A percentile compares a stretch with the other conserved stretches of the same genome.
Evolutionary conservation across 352 stramenopile species (phyloP).

Genomic region (Phytopythium litorale): DNA sequence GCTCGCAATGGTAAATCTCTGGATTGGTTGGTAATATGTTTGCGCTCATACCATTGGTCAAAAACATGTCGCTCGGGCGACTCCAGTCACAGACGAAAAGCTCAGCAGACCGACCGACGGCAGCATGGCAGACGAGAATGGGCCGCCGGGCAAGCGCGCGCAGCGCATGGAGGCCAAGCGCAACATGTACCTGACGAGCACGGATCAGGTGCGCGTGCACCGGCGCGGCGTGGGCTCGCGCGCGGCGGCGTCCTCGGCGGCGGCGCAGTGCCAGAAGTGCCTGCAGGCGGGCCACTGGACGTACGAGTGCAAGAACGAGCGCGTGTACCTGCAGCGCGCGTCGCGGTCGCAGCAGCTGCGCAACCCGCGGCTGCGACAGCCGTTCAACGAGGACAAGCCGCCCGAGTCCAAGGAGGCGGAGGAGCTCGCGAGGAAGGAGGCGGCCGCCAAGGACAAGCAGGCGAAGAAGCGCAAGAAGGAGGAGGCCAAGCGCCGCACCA

Average conservation of each 20-base stretch:
- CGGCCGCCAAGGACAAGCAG: constrained; percentile 15
- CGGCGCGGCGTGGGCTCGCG: constrained; percentile 27
- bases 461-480: constrained; percentile 14
- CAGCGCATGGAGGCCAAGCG: constrained; percentile 68
- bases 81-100: constrained; percentile 3
- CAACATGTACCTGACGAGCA: constrained; percentile 85
- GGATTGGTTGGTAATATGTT: neutral
- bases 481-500: constrained; percentile 17
- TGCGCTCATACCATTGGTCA: neutral
- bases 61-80: neutral
- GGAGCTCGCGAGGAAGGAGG: constrained; percentile 8
- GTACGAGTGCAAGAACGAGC: constrained; percentile 87
- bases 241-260: constrained; percentile 13
- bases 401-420: constrained; percentile 44
- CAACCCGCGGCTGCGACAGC: constrained; percentile 76
- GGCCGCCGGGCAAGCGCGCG: constrained; percentile 55
- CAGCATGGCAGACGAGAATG: constrained; percentile 21
- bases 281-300: constrained; percentile 77
- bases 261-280: constrained; percentile 82
- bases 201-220: constrained; percentile 60
- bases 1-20: neutral
- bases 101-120: neutral
- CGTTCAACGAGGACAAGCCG: constrained; percentile 76
- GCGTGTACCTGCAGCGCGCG: constrained; percentile 72
- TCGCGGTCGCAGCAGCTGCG: constrained; percentile 77